Percentiles rank a stretch among this genome's conserved stretches.
These are phyloP conservation scores for Teratosphaeria pseudoeucalypti DNA, from an alignment of 2,329 filamentous ascomycete genomes.

Conservation along the genomic window DNA sequence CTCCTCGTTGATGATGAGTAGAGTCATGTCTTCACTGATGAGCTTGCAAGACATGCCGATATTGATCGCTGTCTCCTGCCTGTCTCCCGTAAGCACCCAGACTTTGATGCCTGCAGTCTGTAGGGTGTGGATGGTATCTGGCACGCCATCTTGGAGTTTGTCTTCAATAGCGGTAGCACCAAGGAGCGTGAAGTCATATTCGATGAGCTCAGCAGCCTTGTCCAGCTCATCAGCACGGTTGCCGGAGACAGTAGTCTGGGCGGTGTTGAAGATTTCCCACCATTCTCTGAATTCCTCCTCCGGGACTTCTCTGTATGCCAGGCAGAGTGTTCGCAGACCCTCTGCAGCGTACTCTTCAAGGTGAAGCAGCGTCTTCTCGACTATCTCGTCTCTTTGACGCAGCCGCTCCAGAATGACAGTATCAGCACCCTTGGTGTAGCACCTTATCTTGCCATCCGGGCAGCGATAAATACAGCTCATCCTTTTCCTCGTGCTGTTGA, in stretches of 20 bases:
- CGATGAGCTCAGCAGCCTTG: constrained; percentile 92
- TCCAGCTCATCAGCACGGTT: constrained; percentile 91
- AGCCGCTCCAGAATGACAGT: constrained; percentile 94
- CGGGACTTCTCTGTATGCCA: constrained; percentile 86
- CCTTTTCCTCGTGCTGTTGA: constrained; percentile 92
- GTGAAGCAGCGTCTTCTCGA: constrained; percentile 83
- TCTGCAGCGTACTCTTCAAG: constrained; percentile 98
- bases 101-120: constrained; percentile 97
- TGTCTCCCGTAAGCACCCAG: constrained; percentile 94
- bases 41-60: constrained; percentile 99
- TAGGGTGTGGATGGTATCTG: constrained; percentile 93
- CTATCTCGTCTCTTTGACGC: constrained; percentile 64
- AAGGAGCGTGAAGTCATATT: constrained; percentile 80
- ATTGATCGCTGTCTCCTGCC: constrained; percentile 98
- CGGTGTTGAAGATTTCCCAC: constrained; percentile 76
- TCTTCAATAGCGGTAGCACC: constrained; percentile 97
- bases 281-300: constrained; percentile 85
- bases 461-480: constrained; percentile 98
- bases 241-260: constrained; percentile 79
- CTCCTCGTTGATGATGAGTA: constrained; percentile 93
- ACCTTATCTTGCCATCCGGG: constrained; percentile 85
- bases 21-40: constrained; percentile 96
- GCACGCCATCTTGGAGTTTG: constrained; percentile 90
- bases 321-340: constrained; percentile 83
- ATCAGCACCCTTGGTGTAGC: constrained; percentile 94